phyloP scores from a whole-genome alignment of 768 basidiomycete species.

The Panaeolus papilionaceus region DNA sequence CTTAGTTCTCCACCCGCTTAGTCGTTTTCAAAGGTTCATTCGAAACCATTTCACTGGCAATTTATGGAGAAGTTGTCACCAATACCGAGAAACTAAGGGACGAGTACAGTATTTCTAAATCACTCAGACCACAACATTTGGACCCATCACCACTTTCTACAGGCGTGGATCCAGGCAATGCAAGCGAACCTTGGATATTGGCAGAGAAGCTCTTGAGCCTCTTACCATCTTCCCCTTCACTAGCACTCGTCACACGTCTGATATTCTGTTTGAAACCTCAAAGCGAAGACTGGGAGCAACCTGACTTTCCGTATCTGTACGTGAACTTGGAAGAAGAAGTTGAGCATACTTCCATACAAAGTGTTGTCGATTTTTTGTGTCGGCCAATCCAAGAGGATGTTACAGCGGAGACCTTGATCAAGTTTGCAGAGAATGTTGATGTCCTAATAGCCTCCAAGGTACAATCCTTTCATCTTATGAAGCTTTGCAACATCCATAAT shows the following conservation, averaged over 20 bases:
- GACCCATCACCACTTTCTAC: constrained; percentile 50
- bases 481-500: not conserved
- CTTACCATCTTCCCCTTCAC: constrained; percentile 66
- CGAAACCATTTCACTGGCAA: constrained; percentile 66
- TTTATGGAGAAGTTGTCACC: constrained; percentile 56
- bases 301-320: constrained; percentile 74
- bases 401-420: constrained; percentile 52
- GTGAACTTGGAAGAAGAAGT: constrained; percentile 57
- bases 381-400: constrained; percentile 67
- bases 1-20: constrained; percentile 73
- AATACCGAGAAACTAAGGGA: constrained; percentile 39
- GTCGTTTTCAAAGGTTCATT: constrained; percentile 86
- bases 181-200: constrained; percentile 62
- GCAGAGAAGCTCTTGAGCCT: constrained; percentile 67
- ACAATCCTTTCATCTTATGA: constrained; percentile 25
- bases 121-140: constrained; percentile 36
- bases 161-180: constrained; percentile 65
- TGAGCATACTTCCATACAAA: constrained; percentile 49
- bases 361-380: constrained; percentile 56
- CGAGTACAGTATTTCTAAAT: constrained; percentile 31
- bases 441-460: constrained; percentile 66
- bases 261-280: constrained; percentile 84
- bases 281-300: constrained; percentile 81
- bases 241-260: constrained; percentile 69
- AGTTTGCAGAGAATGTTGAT: constrained; percentile 62